phyloP scores from a whole-genome alignment of 768 basidiomycete genomes.

The Pisolithus albus region DNA sequence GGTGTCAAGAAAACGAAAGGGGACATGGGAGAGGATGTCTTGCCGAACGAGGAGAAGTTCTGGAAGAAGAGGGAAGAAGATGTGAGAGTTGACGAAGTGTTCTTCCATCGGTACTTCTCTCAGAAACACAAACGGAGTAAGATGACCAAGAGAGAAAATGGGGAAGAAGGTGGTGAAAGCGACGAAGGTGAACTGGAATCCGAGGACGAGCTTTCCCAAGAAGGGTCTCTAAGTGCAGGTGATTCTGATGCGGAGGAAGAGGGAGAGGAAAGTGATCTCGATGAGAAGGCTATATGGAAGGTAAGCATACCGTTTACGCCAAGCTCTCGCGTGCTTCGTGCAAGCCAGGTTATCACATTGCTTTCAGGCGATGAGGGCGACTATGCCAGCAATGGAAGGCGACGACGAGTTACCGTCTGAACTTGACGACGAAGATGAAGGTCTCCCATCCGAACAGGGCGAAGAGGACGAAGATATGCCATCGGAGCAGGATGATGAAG shows the following conservation, averaged over 20 bases:
- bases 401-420: conserved; percentile 32
- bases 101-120: conserved; percentile 88
- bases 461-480: conserved; percentile 16
- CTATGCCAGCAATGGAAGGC: conserved; percentile 57
- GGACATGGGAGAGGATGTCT: conserved; percentile 38
- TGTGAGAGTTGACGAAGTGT: conserved; percentile 84
- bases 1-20: conserved; percentile 70
- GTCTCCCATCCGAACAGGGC: not conserved
- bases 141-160: conserved; percentile 33
- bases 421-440: conserved; percentile 25
- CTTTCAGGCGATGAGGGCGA: conserved; percentile 79
- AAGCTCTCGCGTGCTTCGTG: not conserved
- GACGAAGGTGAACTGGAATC: conserved; percentile 15
- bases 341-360: not conserved
- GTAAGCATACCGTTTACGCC: conserved; percentile 32
- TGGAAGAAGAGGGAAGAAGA: conserved; percentile 61
- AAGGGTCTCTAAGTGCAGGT: conserved; percentile 13
- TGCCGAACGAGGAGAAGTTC: conserved; percentile 73
- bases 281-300: conserved; percentile 85
- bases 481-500: conserved; percentile 13
- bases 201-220: conserved; percentile 25
- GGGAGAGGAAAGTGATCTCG: conserved; percentile 36
- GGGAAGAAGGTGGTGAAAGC: conserved; percentile 20
- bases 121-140: conserved; percentile 56
- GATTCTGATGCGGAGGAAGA: conserved; percentile 33